Percentiles rank a stretch among this genome's conserved stretches.
Evolutionary conservation across 1,284 basidiomycete species (phyloP).

Genomic region (Papiliotrema laurentii): DNA sequence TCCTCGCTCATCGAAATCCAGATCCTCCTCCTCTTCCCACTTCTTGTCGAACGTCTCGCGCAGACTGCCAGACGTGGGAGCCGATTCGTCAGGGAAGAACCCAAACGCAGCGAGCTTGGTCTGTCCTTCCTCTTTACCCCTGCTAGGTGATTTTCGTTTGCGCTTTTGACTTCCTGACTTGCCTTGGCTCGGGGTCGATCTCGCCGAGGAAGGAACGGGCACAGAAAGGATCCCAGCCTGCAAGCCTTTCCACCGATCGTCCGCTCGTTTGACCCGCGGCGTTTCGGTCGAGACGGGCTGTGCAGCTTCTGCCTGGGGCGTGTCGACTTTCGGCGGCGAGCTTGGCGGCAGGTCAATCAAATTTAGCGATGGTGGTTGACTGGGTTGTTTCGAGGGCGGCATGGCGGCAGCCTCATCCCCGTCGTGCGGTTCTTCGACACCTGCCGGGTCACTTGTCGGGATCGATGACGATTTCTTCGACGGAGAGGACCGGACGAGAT

Average conservation of each 20-base stretch:
- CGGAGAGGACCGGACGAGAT: slow-evolving; percentile 11
- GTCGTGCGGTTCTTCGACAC: neutral
- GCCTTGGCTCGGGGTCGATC: too few species aligned
- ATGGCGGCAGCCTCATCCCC: too few species aligned
- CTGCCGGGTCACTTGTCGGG: too few species aligned
- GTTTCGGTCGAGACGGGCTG: neutral
- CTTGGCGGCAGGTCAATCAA: too few species aligned
- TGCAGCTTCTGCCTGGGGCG: neutral
- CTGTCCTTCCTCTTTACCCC: slow-evolving; percentile 12
- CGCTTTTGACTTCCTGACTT: neutral
- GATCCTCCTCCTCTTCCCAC: slow-evolving; percentile 36
- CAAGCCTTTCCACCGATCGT: slow-evolving; percentile 7
- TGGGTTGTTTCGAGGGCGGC: too few species aligned
- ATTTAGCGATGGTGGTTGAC: too few species aligned
- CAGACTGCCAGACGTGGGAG: neutral
- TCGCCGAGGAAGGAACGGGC: neutral
- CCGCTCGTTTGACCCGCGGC: neutral
- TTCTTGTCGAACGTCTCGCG: slow-evolving; percentile 16
- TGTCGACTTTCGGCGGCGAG: neutral
- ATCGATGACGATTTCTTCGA: neutral
- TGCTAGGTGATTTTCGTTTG: slow-evolving; percentile 2
- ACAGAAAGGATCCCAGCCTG: slow-evolving; percentile 10
- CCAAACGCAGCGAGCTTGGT: slow-evolving; percentile 34
- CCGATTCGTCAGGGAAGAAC: slow-evolving; percentile 14
- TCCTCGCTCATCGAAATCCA: slow-evolving; percentile 19